phyloP scores from a whole-genome alignment of 1,284 basidiomycete genomes.

The Ustilago bromivora region DNA sequence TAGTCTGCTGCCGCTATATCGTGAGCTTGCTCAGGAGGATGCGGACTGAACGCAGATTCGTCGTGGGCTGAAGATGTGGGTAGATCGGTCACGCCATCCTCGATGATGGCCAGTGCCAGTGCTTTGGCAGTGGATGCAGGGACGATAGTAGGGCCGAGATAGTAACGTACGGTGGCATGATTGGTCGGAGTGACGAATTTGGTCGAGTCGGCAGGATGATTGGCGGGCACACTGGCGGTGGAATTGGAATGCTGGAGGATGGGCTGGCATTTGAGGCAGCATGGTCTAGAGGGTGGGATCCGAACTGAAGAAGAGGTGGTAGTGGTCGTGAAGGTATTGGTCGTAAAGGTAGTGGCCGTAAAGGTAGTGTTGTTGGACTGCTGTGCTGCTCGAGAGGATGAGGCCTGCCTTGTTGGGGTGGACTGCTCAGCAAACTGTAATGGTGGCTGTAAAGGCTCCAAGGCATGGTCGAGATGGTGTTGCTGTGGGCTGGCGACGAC shows the following conservation, averaged over 20 bases:
- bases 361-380: background rate
- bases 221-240: slow-evolving; percentile 16
- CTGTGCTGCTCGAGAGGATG: slow-evolving; percentile 1
- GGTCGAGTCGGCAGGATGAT: slow-evolving; percentile 16
- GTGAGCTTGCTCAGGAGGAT: slow-evolving; percentile 5
- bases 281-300: slow-evolving; percentile 28
- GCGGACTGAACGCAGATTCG: background rate
- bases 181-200: slow-evolving; percentile 21
- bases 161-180: slow-evolving; percentile 38
- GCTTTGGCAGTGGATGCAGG: slow-evolving; percentile 31
- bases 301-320: slow-evolving; percentile 6
- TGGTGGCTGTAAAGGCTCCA: slow-evolving; percentile 19
- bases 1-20: slow-evolving; percentile 17
- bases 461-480: slow-evolving; percentile 1
- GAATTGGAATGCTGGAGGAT: slow-evolving; percentile 27
- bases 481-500: slow-evolving; percentile 5
- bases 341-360: background rate
- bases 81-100: slow-evolving; percentile 20
- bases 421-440: background rate
- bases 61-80: background rate
- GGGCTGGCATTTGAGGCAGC: slow-evolving; percentile 41
- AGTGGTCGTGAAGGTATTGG: background rate
- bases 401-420: slow-evolving; percentile 8
- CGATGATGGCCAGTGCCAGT: slow-evolving; percentile 43
- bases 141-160: slow-evolving; percentile 52